These are phyloP conservation scores for Dryas octopetala DNA, from an alignment of 306 rosid species.

Conservation along the genomic window DNA sequence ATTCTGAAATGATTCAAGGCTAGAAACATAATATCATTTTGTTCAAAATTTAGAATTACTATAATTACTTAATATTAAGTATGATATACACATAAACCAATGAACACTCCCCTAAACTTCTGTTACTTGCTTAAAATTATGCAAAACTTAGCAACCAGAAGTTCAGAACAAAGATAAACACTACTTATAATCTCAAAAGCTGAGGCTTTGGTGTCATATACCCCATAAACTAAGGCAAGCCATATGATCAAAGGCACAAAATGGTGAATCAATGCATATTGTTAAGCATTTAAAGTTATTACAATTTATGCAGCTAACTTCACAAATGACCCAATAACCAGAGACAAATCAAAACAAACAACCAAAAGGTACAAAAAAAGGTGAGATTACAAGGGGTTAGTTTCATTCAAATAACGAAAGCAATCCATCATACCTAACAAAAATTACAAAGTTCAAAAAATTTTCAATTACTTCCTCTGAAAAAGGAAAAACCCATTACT, in stretches of 20 bases:
- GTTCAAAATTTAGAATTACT: not conserved
- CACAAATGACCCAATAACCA: not conserved
- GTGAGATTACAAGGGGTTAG: not conserved
- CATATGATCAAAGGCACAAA: not conserved
- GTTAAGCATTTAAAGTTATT: not conserved
- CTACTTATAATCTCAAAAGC: not conserved
- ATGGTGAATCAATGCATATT: not conserved
- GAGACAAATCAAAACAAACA: not conserved
- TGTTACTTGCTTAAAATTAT: not conserved
- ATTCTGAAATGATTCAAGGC: not conserved
- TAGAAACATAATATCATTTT: not conserved
- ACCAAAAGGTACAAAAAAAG: not conserved
- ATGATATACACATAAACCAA: not conserved
- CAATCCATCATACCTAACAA: no score
- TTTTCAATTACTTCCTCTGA: not conserved
- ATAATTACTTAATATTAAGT: not conserved
- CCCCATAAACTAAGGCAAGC: not conserved
- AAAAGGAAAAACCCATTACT: not conserved
- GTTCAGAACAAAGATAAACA: not conserved
- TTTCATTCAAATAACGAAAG: not conserved
- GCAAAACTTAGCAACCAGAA: not conserved
- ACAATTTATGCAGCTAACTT: not conserved
- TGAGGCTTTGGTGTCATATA: not conserved
- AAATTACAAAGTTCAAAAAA: not conserved
- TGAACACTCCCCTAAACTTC: not conserved